Conservation (phyloP, 768 basidiomycete genomes). For the Gymnopilus dilepis region DNA sequence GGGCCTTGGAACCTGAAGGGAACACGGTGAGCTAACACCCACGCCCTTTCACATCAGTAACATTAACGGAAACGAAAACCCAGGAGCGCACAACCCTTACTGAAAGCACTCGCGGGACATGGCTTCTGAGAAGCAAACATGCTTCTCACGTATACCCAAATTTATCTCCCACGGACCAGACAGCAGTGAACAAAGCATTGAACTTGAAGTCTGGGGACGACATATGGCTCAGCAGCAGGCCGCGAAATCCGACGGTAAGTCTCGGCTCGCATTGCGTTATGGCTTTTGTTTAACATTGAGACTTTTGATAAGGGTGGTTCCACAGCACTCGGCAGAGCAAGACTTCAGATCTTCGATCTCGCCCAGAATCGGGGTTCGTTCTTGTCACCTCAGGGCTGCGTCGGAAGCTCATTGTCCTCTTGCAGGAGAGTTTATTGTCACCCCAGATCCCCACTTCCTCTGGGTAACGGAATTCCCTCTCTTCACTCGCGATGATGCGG, state of each 20-base stretch:
- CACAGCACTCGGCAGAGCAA: constrained; percentile 76
- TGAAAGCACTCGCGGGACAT: constrained; percentile 47
- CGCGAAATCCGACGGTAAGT: constrained; percentile 57
- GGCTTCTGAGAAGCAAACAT: constrained; percentile 47
- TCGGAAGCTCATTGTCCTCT: constrained; percentile 18
- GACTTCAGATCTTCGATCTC: constrained; percentile 67
- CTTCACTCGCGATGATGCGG: constrained; percentile 83
- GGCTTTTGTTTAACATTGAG: constrained; percentile 20
- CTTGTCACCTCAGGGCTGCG: constrained; percentile 10
- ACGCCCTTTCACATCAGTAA: constrained; percentile 2
- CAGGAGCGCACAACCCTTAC: constrained; percentile 59
- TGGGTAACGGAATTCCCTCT: constrained; percentile 98
- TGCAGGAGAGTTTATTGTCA: constrained; percentile 61
- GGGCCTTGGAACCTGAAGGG: constrained; percentile 31
- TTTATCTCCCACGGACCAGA: constrained; percentile 27
- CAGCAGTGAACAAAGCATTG: constrained; percentile 36
- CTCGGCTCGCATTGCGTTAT: constrained; percentile 25
- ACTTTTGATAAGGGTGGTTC: constrained; percentile 73
- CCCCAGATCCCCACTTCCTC: constrained; percentile 76
- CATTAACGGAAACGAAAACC: constrained; percentile 26
- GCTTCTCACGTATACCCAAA: constrained; percentile 28
- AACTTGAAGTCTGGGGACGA: constrained; percentile 55
- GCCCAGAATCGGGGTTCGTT: constrained; percentile 67
- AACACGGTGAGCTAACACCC: constrained; percentile 24
- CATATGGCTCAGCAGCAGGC: constrained; percentile 62